Conservation (phyloP, 345 rosid species). For the Eutrema heterophyllum region DNA sequence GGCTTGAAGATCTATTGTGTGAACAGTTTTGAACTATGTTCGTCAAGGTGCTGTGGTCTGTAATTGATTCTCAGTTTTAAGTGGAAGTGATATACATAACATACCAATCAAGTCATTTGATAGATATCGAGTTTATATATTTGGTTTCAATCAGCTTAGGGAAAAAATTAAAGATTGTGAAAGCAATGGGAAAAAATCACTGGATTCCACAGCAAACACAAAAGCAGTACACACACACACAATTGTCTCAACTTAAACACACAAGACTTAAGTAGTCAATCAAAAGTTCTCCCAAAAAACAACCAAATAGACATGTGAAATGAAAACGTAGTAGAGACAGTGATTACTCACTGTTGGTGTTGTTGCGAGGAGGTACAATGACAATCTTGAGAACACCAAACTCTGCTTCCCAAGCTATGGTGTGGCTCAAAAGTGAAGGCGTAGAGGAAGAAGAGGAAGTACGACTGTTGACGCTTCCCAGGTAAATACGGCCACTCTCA, state of each 20-base stretch:
- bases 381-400: conserved; percentile 4
- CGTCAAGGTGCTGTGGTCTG: no score
- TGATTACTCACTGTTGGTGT: not conserved
- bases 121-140: no score
- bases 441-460: not conserved
- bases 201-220: not conserved
- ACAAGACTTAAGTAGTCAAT: not conserved
- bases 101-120: not conserved
- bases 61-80: not conserved
- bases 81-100: not conserved
- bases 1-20: conserved; percentile 29
- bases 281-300: not conserved
- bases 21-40: no score
- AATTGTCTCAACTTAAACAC: not conserved
- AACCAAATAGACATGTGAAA: not conserved
- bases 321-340: not conserved
- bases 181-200: not conserved
- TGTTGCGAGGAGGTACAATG: not conserved
- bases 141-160: no score
- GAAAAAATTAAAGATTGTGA: not conserved
- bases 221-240: not conserved
- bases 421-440: not conserved
- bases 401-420: not conserved
- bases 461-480: not conserved
- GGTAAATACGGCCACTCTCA: not conserved